A percentile compares a stretch with the other conserved stretches of the same genome.
Evolutionary conservation across 345 rosid species (phyloP).

Genomic region (Nasturtium officinale): DNA sequence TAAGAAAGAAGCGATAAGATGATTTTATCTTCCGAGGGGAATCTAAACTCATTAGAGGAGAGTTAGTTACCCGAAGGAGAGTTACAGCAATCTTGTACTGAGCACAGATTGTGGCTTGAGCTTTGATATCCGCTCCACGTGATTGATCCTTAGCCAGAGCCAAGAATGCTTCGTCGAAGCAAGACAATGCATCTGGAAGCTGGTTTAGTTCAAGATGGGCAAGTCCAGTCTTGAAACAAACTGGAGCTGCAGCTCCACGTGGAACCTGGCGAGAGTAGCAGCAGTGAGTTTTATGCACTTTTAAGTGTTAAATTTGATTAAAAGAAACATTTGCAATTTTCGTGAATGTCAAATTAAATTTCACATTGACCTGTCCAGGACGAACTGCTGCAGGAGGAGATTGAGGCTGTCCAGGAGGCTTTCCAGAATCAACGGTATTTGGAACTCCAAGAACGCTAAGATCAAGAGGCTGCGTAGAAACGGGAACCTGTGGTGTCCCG

Average conservation of each 20-base stretch:
- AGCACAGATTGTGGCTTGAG: slow-evolving; percentile 97
- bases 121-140: slow-evolving; percentile 93
- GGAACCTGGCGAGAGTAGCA: slow-evolving; percentile 62
- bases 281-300: slow-evolving; percentile 22
- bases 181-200: slow-evolving; percentile 93
- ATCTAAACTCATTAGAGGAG: neutral
- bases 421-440: slow-evolving; percentile 65
- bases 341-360: neutral
- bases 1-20: neutral
- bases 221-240: slow-evolving; percentile 93
- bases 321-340: slow-evolving; percentile 7
- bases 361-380: slow-evolving; percentile 81
- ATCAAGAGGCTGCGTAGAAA: slow-evolving; percentile 84
- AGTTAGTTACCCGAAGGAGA: slow-evolving; percentile 68
- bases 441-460: slow-evolving; percentile 87
- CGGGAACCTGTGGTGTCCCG: slow-evolving; percentile 48
- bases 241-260: slow-evolving; percentile 87
- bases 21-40: neutral
- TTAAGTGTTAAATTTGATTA: neutral
- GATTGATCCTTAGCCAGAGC: slow-evolving; percentile 96
- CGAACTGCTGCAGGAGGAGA: slow-evolving; percentile 74
- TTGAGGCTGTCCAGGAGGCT: slow-evolving; percentile 55
- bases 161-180: slow-evolving; percentile 95
- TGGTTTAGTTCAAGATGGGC: slow-evolving; percentile 98
- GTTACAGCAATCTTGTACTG: slow-evolving; percentile 97